Evolutionary conservation across 2,329 filamentous ascomycete species (phyloP).

Genomic region (Diaporthe sp.): DNA sequence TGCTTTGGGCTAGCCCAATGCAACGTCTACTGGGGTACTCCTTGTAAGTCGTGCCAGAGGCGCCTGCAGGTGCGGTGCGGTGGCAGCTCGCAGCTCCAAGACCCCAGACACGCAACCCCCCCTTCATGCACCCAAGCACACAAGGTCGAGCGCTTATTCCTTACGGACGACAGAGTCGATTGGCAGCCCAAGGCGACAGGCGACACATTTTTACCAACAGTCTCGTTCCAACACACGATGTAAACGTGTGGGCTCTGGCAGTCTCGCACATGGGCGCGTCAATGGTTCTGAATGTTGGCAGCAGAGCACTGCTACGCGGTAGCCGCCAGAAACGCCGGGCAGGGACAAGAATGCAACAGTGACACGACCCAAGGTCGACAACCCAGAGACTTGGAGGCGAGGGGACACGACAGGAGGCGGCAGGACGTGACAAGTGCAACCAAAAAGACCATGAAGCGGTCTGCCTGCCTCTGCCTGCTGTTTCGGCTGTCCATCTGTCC

Average conservation of each 20-base stretch:
- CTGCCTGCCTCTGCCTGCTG: constrained; percentile 5
- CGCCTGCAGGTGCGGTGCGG: constrained; percentile 17
- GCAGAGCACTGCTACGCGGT: not conserved
- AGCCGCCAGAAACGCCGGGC: constrained; percentile 23
- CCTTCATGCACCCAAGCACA: not conserved
- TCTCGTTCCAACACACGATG: not conserved
- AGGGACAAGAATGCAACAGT: constrained; percentile 16
- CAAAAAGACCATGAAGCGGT: not conserved
- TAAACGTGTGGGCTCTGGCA: not conserved
- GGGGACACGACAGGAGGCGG: constrained; percentile 13
- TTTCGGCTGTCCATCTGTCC: constrained; percentile 1
- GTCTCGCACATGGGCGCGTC: constrained; percentile 4
- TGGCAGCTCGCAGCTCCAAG: constrained; percentile 8
- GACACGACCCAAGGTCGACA: constrained; percentile 13
- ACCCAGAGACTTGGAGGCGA: constrained; percentile 14
- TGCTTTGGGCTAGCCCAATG: not conserved
- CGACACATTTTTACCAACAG: not conserved
- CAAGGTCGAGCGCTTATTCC: constrained; percentile 34
- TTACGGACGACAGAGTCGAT: constrained; percentile 12
- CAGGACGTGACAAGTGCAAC: not conserved
- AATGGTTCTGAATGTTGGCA: constrained; percentile 3
- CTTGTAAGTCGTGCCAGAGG: constrained; percentile 7
- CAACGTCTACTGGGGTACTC: not conserved
- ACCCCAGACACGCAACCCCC: not conserved
- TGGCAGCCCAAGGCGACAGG: constrained; percentile 20